Base-by-base conservation (phyloP, 257 asterid genomes). In the Thymus mandschuricus region DNA sequence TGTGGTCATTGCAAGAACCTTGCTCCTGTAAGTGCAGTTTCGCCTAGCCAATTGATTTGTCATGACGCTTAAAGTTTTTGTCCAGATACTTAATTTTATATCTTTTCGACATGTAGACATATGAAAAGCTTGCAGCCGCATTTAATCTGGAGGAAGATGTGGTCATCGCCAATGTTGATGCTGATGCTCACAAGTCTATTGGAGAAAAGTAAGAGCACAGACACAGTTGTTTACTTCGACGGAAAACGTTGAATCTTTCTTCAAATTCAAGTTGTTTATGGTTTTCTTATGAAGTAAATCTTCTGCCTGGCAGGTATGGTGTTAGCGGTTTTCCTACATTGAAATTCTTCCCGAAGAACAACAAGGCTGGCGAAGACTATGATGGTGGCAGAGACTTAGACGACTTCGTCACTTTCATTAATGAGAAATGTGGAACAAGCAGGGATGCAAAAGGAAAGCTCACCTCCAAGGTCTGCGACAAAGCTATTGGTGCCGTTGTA, bases 1-100 rank as follows among this genome's bases (percentile, higher is more conserved):
- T 94, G 97, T 60, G 97, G 98, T 72, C 98, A 94, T 63, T 94
- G 97, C 88, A 89, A 94, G 85, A 83, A 58, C 85, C 96, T 93
- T 81, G 98, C 98, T 74, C 83, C 99, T 65, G 99, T 94, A 84
- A 89, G 97, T 84, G 69, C 74, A 75, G n/a, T 54, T 15, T 45
- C 27, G 60, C 52, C 79, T 81, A 52, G 44, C 50, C 29, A 66
- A 59, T 40, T 67, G 74, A 59, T 44, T 33, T 69, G 57, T 35
- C 8, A 21, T 52, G 63, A 63, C 83, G 64, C 15, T 60, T 60
- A 60, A 51, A 45, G 35, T 45, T 27, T 55, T 65, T 56, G 64
- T 40, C 68, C 59, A 27, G 66, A 54, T 66, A 48, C 49, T 65
- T 68, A 68, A 64, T 38, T 73, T 60, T 56, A 46, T 74, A 34